Conservation (phyloP, 2,329 filamentous ascomycete species). For the Epichloe typhina region DNA sequence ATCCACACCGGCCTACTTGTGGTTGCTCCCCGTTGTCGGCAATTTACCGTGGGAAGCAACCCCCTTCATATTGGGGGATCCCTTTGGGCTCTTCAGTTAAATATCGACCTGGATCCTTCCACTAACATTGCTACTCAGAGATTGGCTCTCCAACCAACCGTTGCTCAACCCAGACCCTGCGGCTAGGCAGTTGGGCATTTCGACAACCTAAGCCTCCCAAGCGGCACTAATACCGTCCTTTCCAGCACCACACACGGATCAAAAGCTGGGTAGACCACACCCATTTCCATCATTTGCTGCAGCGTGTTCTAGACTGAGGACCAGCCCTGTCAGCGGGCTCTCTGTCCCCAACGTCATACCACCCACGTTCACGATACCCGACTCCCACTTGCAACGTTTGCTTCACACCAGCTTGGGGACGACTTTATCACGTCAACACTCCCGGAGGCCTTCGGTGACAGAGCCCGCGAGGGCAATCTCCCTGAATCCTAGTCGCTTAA, state of each 20-base stretch:
- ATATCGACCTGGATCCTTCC: conserved; percentile 8
- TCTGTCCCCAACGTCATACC: neutral
- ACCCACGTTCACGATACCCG: conserved; percentile 4
- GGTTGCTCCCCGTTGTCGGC: conserved; percentile 4
- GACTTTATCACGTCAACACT: neutral
- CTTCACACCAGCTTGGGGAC: neutral
- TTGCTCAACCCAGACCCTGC: conserved; percentile 3
- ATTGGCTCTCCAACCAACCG: conserved; percentile 1
- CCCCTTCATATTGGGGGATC: neutral
- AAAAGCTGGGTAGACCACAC: neutral
- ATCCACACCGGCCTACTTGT: conserved; percentile 4
- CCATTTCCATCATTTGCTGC: neutral
- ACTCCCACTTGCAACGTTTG: neutral
- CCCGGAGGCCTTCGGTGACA: conserved; percentile 18
- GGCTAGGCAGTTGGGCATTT: neutral
- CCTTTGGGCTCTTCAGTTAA: conserved; percentile 5
- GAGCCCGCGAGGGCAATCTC: conserved; percentile 42
- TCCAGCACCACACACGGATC: neutral
- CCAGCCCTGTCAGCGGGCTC: neutral
- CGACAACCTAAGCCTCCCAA: conserved; percentile 2
- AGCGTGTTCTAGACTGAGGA: neutral
- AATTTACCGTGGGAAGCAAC: conserved; percentile 6
- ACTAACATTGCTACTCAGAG: conserved; percentile 1
- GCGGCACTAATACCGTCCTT: neutral
- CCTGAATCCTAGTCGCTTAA: conserved; percentile 42